Conservation (phyloP, 1,139 yeast species). For the Candida tetrigidarum region DNA sequence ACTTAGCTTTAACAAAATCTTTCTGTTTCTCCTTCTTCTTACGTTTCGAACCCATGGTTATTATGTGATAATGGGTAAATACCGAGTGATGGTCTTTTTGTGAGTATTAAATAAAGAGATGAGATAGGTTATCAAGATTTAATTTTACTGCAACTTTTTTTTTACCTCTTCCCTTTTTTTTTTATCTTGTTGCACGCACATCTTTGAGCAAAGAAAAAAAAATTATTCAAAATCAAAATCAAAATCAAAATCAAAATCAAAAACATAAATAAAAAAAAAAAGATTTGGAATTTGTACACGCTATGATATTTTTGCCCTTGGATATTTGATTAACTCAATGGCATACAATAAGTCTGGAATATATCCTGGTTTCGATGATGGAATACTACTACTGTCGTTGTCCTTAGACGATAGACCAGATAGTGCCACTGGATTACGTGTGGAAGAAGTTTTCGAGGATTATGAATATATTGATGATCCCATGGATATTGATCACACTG, state of each 20-base stretch:
- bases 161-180: constrained; percentile 5
- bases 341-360: constrained; percentile 1
- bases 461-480: constrained; percentile 15
- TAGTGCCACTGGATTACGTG: not conserved
- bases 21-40: constrained; percentile 72
- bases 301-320: not conserved
- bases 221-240: too few relatives aligned
- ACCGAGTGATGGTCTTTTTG: too few relatives aligned
- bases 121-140: not conserved
- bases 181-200: not conserved
- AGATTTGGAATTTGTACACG: not conserved
- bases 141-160: constrained; percentile 3
- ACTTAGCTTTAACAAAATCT: constrained; percentile 79
- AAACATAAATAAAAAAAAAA: constrained; percentile 1
- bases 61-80: constrained; percentile 2
- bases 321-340: constrained; percentile 1
- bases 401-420: constrained; percentile 27
- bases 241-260: too few relatives aligned
- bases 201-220: not conserved
- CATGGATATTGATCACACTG: constrained; percentile 23
- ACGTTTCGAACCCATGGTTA: constrained; percentile 54
- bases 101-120: constrained; percentile 8
- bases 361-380: constrained; percentile 26
- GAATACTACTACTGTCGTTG: constrained; percentile 28
- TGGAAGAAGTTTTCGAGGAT: constrained; percentile 6